Conservation (phyloP, 148 eudicot genomes). For the Camellia granthamiana region DNA sequence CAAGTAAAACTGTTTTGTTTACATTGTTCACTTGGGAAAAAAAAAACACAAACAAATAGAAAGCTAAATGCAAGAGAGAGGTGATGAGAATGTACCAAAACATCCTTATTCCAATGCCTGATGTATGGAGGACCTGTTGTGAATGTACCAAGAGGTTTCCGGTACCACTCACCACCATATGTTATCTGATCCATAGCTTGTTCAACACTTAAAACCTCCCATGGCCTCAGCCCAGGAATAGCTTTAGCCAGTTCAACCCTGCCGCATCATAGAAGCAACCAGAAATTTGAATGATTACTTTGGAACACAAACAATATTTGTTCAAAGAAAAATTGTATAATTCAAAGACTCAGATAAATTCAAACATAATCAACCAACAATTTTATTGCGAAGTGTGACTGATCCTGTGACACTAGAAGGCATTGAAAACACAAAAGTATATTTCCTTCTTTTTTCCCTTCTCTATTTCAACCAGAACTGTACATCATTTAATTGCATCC, state of each 20-base stretch:
- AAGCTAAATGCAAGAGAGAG: slow-evolving; percentile 9
- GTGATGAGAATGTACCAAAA: slow-evolving; percentile 38
- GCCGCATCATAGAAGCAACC: slow-evolving; percentile 22
- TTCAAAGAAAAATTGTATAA: neutral
- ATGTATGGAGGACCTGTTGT: slow-evolving; percentile 92
- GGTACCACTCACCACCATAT: slow-evolving; percentile 73
- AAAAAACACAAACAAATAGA: neutral
- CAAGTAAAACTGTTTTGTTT: neutral
- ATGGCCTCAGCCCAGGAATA: slow-evolving; percentile 85
- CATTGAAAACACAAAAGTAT: neutral
- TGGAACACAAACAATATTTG: neutral
- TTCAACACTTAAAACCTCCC: slow-evolving; percentile 88
- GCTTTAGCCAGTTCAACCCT: slow-evolving; percentile 62
- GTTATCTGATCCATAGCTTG: slow-evolving; percentile 92
- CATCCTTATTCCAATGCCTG: slow-evolving; percentile 55
- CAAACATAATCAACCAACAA: neutral
- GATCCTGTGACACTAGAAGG: neutral
- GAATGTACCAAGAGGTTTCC: slow-evolving; percentile 72
- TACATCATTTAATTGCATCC: neutral
- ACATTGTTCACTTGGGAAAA: neutral
- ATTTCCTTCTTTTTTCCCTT: no score
- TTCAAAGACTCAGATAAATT: neutral
- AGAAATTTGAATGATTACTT: neutral
- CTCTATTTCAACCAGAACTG: neutral
- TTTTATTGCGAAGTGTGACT: neutral